Evolutionary conservation across 1,284 basidiomycete species (phyloP), one percentile per base, ranked within the genome.

Genomic region (Apiotrichum gracile): DNA sequence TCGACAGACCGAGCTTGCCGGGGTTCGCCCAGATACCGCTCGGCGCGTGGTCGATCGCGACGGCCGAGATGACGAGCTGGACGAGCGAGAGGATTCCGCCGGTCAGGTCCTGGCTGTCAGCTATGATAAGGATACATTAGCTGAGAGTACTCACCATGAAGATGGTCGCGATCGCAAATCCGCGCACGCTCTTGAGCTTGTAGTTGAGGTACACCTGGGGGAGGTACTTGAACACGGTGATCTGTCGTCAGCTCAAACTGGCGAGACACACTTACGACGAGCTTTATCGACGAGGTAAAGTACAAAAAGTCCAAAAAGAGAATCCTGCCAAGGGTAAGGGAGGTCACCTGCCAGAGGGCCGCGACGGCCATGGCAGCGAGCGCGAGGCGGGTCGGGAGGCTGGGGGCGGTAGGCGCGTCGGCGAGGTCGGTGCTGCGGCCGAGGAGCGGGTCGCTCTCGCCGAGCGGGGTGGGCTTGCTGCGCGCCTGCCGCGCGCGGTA

Each of bases 191-290:
- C 54, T 67, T 62, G 39, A 70, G 51, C 39, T 50, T 50, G 46
- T 65, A 68, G 59, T 77, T 75, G 26, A 76, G 60, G 26, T 65
- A 31, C 5, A 72, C 61, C 55, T 77, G 75, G 7, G 75, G 75
- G 8, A 73, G 41, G 52, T 72, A 77, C 57, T 77, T 77, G 46
- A 70, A 50, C 6, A 67, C 38, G 14, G 70, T 71, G 50, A 67
- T 65, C 46, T 47, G 46, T 5, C 5, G 46, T 38, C n/a, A 47
- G 35, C 25, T 2, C 1, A 1, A n/a, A 5, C 41, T 9, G 6
- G 19, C 24, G 19, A 37, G 25, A 8, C 21, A 1, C 5, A 46
- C 46, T 47, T 26, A 47, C 46, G 47, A 64, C 27, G 10, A 72
- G 63, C 61, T 77, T 77, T 56, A 76, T 48, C 14, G 61, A 61